Evolutionary conservation across 345 rosid species (phyloP).

Genomic region (Arabis hirsuta): DNA sequence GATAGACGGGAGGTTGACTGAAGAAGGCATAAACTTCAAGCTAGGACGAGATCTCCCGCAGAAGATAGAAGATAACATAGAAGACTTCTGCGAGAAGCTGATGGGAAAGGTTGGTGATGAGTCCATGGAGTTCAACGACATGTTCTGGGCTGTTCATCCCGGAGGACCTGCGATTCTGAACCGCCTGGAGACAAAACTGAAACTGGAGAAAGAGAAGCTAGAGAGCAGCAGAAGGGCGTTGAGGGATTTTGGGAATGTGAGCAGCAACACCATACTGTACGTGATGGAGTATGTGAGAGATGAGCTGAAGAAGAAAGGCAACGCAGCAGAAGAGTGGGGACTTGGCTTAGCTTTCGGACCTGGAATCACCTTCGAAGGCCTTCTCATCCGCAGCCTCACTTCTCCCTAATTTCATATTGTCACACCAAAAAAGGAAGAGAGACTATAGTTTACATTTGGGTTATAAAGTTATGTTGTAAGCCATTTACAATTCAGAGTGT

Average conservation of each 20-base stretch:
- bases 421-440: no score
- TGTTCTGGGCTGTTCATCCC: slow-evolving; percentile 97
- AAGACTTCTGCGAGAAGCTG: slow-evolving; percentile 76
- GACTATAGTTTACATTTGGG: not conserved
- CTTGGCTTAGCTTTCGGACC: slow-evolving; percentile 92
- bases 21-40: slow-evolving; percentile 91
- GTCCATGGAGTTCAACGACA: slow-evolving; percentile 56
- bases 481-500: not conserved
- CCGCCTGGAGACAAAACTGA: slow-evolving; percentile 65
- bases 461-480: slow-evolving; percentile 4
- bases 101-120: slow-evolving; percentile 53
- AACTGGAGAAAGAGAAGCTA: slow-evolving; percentile 57
- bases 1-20: slow-evolving; percentile 77
- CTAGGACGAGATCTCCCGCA: slow-evolving; percentile 89
- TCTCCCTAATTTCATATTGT: not conserved
- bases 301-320: slow-evolving; percentile 59
- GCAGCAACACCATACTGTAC: slow-evolving; percentile 85
- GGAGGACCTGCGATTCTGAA: slow-evolving; percentile 95
- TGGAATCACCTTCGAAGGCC: slow-evolving; percentile 97
- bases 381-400: slow-evolving; percentile 78
- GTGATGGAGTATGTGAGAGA: slow-evolving; percentile 90
- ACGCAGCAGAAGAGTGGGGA: slow-evolving; percentile 78
- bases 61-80: slow-evolving; percentile 87
- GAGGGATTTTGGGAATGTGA: slow-evolving; percentile 85
- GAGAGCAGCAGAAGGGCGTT: slow-evolving; percentile 83